Evolutionary conservation across 768 basidiomycete genomes (phyloP), one percentile per base, ranked within the genome.

Genomic region (Mrakia hoshinonis): DNA sequence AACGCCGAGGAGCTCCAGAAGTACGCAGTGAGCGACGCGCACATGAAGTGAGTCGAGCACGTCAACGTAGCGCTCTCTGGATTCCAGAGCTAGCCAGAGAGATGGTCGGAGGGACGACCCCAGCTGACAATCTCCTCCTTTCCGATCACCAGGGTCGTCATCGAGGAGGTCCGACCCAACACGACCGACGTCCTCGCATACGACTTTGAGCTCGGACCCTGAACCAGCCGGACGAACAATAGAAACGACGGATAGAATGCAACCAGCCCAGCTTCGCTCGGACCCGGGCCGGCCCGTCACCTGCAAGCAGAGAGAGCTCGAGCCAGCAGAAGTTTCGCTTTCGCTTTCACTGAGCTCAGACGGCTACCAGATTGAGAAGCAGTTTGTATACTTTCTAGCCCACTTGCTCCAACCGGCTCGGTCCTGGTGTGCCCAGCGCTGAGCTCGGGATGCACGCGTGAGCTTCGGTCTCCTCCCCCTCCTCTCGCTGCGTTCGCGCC

Each of bases 1-100:
- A 75, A 75, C 36, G 13, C 39, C 0, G 76, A 76, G 36, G 76
- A 75, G n/a, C 60, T 79, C 43, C 73, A 79, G 29, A 74, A 75
- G 64, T 79, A 79, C 68, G 76, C 77, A 31, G 79, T 79, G 12
- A 76, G 75, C 5, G 76, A 79, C 20, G 79, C 70, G 31, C 79
- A 79, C 65, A 73, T 77, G 38, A 76, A 76, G 47, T 74, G 73
- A 38, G 79, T 79, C 48, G 73, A 52, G 39, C 24, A 15, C 0
- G 39, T 49, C 13, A 12, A 29, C 60, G 15, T 13, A 0, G 2
- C 63, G 20, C 5, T 13, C 20, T 18, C 26, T 63, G 34, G 22
- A 31, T 20, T n/a, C n/a, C 20, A 29, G 26, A 24, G 34, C 22
- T 20, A 11, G 38, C 4, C 55, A 29, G 31, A 36, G 36, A n/a